Conservation (phyloP, 2,329 filamentous ascomycete species). For the Apiospora hydei region DNA sequence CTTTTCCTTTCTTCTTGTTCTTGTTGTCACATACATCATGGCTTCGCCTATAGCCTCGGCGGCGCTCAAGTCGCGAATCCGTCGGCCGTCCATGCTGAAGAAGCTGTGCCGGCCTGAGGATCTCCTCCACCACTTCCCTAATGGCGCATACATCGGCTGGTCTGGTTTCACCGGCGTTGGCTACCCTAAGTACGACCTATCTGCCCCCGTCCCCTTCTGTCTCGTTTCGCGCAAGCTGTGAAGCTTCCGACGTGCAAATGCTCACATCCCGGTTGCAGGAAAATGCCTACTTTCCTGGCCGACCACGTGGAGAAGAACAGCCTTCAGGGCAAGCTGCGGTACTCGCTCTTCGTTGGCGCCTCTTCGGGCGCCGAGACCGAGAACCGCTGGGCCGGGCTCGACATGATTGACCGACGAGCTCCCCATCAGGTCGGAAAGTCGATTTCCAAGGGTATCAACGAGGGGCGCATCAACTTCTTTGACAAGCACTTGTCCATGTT, state of each 20-base stretch:
- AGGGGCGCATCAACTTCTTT: conserved; percentile 88
- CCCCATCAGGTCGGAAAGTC: conserved; percentile 92
- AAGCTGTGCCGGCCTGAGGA: conserved; percentile 84
- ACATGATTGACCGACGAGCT: conserved; percentile 88
- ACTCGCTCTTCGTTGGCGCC: conserved; percentile 89
- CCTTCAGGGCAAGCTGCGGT: conserved; percentile 83
- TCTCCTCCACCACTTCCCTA: conserved; percentile 80
- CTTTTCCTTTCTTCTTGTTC: conserved; percentile 11
- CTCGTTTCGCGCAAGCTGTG: background rate
- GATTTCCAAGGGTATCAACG: conserved; percentile 90
- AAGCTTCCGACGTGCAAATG: conserved; percentile 27
- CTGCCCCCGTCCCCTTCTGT: background rate
- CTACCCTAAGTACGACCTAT: conserved; percentile 76
- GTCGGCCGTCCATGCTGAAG: conserved; percentile 78
- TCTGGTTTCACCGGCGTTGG: conserved; percentile 90
- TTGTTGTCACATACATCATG: conserved; percentile 43
- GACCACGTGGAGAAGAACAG: conserved; percentile 90
- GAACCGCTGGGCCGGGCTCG: conserved; percentile 85
- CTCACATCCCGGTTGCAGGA: conserved; percentile 58
- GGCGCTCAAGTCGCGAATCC: conserved; percentile 77
- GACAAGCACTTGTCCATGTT: conserved; percentile 96
- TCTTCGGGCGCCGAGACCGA: conserved; percentile 89
- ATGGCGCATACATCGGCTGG: conserved; percentile 89
- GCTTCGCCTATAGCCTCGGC: conserved; percentile 68
- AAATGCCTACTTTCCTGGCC: conserved; percentile 82